Base-by-base conservation (phyloP, 257 asterid species). In the Penstemon eatonii region DNA sequence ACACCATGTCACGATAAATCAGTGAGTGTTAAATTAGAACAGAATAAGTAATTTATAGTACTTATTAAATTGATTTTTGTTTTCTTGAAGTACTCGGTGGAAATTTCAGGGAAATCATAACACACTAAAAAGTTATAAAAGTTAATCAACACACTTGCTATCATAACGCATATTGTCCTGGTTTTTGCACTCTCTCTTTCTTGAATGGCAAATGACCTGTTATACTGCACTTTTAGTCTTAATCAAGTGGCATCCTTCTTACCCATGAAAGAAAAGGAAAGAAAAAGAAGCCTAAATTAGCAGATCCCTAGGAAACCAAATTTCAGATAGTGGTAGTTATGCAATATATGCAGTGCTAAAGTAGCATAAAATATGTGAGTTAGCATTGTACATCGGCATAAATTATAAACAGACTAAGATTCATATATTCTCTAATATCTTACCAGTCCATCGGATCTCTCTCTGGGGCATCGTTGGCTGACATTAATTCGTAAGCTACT, bases 381-480 rank as follows among this genome's bases (percentile, higher is more conserved):
- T 42, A 13, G n/a, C 54, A 46, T 44, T 15, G 54, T 7, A 49
- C 25, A 67, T 11, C 56, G 37, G 56, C 37, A 42, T 25, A 45
- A 15, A 54, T 4, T 4, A 40, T 43, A 12, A 4, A 36, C 40
- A 15, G 63, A 19, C 4, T 45, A 46, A 57, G 25, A 46, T 2
- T 40, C 40, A 60, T 39, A 57, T 64, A 67, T 46, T 42, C 50
- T 72, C 53, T 67, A 73, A 78, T 43, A 46, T 42, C 81, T 68
- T 84, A 92, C 98, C 98, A 92, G 83, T 92, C 96, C 82, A 58
- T 85, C 63, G 98, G 98, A 86, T 93, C 98, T 75, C 96, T 84
- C 78, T 93, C 98, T 12, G 95, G 94, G 69, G 94, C 95, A 80
- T 88, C 97, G 77, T 90, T 90, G 66, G 98, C 92, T 39, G 98